Conservation (phyloP, 805 yeast species). For the Sugiyamaella floridensis region DNA sequence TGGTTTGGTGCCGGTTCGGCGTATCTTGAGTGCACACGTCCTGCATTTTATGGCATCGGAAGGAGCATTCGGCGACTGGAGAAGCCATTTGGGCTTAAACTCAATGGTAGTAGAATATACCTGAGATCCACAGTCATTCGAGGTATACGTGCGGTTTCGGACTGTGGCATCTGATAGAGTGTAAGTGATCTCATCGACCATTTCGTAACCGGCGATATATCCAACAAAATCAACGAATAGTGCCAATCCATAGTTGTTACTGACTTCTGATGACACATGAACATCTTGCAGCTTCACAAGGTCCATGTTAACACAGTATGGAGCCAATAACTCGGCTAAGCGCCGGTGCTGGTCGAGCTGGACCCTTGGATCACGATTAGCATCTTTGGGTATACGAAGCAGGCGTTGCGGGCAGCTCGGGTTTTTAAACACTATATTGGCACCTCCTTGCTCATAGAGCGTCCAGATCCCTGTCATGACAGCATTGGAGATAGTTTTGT, state of each 20-base stretch:
- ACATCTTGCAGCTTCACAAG: conserved; percentile 1
- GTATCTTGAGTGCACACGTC: conserved; percentile 46
- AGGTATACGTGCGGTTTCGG: not conserved
- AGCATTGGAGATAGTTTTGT: not conserved
- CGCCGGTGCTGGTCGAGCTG: conserved; percentile 34
- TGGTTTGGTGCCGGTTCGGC: conserved; percentile 28
- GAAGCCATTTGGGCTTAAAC: conserved; percentile 59
- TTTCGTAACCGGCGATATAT: not conserved
- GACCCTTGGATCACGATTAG: conserved; percentile 30
- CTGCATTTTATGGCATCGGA: conserved; percentile 38
- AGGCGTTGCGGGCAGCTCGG: conserved; percentile 32
- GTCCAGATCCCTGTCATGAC: conserved; percentile 30
- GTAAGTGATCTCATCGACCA: not conserved
- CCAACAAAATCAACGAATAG: conserved; percentile 9
- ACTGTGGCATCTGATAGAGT: not conserved
- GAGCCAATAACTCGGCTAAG: conserved; percentile 7
- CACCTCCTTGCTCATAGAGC: conserved; percentile 44
- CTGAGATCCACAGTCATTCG: not conserved
- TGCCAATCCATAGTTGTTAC: conserved; percentile 1
- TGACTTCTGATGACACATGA: not conserved
- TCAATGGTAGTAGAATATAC: conserved; percentile 32
- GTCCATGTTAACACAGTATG: conserved; percentile 3
- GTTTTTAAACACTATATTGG: conserved; percentile 41
- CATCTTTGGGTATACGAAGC: conserved; percentile 32
- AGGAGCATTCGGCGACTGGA: conserved; percentile 39